A percentile compares a stretch with the other conserved stretches of the same genome.
These are phyloP conservation scores for Physaria fendleri DNA, from an alignment of 345 rosid species.

Conservation along the genomic window DNA sequence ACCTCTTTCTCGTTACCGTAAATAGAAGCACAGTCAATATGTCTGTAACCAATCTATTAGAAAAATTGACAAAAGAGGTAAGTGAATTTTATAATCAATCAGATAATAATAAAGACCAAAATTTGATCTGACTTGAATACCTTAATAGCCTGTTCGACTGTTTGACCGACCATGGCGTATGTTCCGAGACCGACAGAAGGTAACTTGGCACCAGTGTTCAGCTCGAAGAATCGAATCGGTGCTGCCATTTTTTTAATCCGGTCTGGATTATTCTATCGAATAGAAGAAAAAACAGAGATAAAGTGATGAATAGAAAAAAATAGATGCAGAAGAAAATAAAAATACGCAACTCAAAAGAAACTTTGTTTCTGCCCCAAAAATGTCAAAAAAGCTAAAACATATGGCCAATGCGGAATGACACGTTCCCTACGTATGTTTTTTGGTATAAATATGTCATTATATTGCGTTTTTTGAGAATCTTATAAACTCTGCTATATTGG, in stretches of 20 bases:
- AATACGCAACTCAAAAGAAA: neutral
- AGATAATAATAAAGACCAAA: neutral
- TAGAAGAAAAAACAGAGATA: neutral
- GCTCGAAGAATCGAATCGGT: slow-evolving; percentile 41
- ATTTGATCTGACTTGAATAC: slow-evolving; percentile 4
- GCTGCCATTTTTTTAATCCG: slow-evolving; percentile 32
- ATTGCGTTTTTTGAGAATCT: too few species aligned
- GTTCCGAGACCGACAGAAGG: slow-evolving; percentile 74
- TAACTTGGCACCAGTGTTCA: slow-evolving; percentile 63
- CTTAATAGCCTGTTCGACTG: slow-evolving; percentile 34
- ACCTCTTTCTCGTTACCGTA: too few species aligned
- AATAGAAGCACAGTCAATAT: slow-evolving; percentile 42
- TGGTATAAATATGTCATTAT: too few species aligned
- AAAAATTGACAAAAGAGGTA: slow-evolving; percentile 1
- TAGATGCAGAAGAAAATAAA: slow-evolving; percentile 6
- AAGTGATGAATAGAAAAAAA: neutral
- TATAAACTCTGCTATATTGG: too few species aligned
- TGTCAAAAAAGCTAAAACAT: neutral
- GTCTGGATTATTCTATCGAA: neutral
- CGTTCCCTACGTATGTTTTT: neutral
- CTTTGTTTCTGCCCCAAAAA: neutral
- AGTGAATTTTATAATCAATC: neutral
- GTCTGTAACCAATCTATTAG: slow-evolving; percentile 34
- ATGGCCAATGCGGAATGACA: neutral
- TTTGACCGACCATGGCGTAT: slow-evolving; percentile 8